Percentiles rank a stretch among this genome's conserved stretches.
phyloP scores from a whole-genome alignment of 768 basidiomycete species.

The Boletus vinaceobasis region DNA sequence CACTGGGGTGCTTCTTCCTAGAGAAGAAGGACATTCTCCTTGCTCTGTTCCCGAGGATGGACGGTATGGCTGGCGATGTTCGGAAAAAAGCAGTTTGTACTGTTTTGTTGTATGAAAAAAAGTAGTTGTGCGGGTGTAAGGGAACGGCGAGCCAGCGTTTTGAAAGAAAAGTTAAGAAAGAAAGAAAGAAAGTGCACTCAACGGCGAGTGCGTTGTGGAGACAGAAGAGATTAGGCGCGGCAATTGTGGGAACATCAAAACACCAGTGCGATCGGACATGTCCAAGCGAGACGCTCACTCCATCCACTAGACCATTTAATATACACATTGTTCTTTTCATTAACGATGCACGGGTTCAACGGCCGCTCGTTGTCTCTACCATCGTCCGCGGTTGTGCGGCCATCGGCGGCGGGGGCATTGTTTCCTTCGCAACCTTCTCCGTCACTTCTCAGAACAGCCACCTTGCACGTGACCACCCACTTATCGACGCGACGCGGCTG shows the following conservation, averaged over 20 bases:
- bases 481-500: slow-evolving; percentile 9
- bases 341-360: slow-evolving; percentile 4
- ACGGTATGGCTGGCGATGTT: slow-evolving; percentile 58
- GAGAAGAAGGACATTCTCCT: slow-evolving; percentile 94
- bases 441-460: not conserved
- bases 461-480: slow-evolving; percentile 10
- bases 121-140: not conserved
- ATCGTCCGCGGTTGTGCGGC: slow-evolving; percentile 6
- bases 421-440: slow-evolving; percentile 13
- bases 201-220: slow-evolving; percentile 12
- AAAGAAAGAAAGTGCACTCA: slow-evolving; percentile 7
- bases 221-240: slow-evolving; percentile 17
- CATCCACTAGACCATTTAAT: not conserved
- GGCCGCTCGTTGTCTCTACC: slow-evolving; percentile 9
- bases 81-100: slow-evolving; percentile 14
- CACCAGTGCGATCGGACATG: not conserved
- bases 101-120: slow-evolving; percentile 12
- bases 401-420: not conserved
- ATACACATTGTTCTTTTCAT: not conserved
- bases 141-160: slow-evolving; percentile 26
- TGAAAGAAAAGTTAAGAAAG: slow-evolving; percentile 7
- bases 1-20: slow-evolving; percentile 72
- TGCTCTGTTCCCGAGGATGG: slow-evolving; percentile 54
- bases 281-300: not conserved
- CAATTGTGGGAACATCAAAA: slow-evolving; percentile 10